Evolutionary conservation across 2,329 filamentous ascomycete species (phyloP).

Genomic region (Trichoderma brevicompactum): DNA sequence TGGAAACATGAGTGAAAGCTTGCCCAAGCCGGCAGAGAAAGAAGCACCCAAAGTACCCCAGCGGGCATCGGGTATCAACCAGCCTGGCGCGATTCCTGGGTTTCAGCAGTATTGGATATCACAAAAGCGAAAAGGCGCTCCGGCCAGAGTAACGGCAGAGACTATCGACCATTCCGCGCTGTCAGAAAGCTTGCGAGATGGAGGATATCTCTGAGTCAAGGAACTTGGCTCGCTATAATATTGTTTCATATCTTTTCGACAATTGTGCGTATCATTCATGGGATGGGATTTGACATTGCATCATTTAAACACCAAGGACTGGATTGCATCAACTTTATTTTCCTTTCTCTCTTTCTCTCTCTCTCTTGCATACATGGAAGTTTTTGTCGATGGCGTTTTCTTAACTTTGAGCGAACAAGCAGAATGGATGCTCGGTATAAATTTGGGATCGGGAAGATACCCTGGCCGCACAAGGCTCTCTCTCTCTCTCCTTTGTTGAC

Average conservation of each 20-base stretch:
- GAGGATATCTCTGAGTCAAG: not conserved
- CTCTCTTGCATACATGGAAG: conserved; percentile 10
- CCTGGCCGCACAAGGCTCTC: conserved; percentile 31
- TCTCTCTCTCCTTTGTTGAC: conserved; percentile 31
- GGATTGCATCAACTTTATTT: not conserved
- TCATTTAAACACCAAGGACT: not conserved
- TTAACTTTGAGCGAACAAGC: conserved; percentile 7
- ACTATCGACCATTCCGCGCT: conserved; percentile 64
- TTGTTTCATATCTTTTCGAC: conserved; percentile 5
- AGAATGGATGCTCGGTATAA: conserved; percentile 13
- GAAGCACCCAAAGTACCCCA: conserved; percentile 46
- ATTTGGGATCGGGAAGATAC: conserved; percentile 31
- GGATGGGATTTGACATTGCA: conserved; percentile 4
- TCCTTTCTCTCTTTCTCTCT: not conserved
- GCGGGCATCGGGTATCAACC: conserved; percentile 75
- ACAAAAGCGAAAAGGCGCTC: conserved; percentile 56
- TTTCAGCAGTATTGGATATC: conserved; percentile 63
- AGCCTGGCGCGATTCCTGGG: conserved; percentile 73
- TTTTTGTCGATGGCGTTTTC: conserved; percentile 24
- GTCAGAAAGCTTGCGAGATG: conserved; percentile 57
- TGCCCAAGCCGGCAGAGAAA: conserved; percentile 24
- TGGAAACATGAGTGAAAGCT: conserved; percentile 28
- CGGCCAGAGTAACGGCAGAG: conserved; percentile 61
- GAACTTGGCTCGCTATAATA: not conserved
- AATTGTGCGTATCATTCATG: conserved; percentile 7